phyloP scores from a whole-genome alignment of 148 eudicot genomes.

The Oxyria digyna region DNA sequence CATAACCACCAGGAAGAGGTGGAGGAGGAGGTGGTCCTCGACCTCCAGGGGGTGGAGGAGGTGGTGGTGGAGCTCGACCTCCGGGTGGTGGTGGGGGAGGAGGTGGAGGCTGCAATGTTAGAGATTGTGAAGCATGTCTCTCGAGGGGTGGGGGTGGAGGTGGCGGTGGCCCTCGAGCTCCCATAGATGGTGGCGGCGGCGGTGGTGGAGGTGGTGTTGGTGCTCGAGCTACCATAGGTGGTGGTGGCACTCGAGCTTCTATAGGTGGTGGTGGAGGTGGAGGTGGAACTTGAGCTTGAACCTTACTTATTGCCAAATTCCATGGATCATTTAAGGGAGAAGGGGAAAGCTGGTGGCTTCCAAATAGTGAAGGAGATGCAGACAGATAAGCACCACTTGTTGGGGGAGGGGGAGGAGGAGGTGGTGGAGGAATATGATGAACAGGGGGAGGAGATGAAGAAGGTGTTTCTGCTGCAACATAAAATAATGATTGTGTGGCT shows the following conservation, averaged over 20 bases:
- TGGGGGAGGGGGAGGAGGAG: constrained; percentile 18
- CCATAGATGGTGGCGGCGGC: neutral
- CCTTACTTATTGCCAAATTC: constrained; percentile 7
- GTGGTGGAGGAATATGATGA: constrained; percentile 14
- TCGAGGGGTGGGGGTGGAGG: constrained; percentile 1
- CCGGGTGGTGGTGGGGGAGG: constrained; percentile 4
- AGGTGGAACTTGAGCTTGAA: constrained; percentile 17
- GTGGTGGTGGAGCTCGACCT: neutral
- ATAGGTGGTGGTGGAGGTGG: neutral
- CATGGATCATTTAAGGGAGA: neutral
- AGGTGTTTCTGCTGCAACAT: neutral
- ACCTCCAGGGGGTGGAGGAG: constrained; percentile 4
- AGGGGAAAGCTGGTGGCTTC: constrained; percentile 18
- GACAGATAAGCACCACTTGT: neutral
- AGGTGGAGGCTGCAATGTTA: too few relatives aligned
- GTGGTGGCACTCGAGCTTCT: neutral
- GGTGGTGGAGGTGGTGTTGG: constrained; percentile 6
- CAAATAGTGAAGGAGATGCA: constrained; percentile 9
- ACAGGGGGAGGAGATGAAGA: neutral
- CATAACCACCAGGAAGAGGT: neutral
- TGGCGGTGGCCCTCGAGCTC: neutral
- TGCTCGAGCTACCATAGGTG: neutral
- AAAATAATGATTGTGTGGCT: neutral
- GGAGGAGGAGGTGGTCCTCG: neutral
- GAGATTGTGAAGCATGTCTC: too few relatives aligned